Evolutionary conservation across 306 rosid species (phyloP), one percentile per base, ranked within the genome.

Genomic region (Pterocarpus santalinus): DNA sequence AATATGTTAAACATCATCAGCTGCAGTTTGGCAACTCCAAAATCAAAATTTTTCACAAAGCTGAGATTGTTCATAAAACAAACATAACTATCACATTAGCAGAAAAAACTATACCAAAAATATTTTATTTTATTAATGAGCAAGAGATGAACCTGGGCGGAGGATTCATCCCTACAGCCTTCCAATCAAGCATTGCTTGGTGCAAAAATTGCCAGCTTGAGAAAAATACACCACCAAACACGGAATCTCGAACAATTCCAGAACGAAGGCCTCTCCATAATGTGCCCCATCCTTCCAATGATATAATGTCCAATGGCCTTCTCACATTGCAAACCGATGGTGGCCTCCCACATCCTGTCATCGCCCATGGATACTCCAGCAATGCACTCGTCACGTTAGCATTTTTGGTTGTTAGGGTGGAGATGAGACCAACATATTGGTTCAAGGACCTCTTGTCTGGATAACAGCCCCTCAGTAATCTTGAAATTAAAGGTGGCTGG

Each of bases 281-380:
- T 38, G 96, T 63, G 10, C 86, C 65, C 94, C 96, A 90, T 80
- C 99, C 98, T 91, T 93, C 99, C 73, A 95, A 90, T 61, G 94
- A 89, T 76, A 91, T 63, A 64, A 95, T 79, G 30, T 91, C 89
- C 1, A 73, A 84, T 66, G 90, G 91, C 67, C 86, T 93, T 84
- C 79, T 83, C 74, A 95, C 96, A 46, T 69, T 74, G 78, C 76
- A 81, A 80, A 87, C 90, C 14, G 96, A 79, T 41, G 98, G 99
- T 81, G 97, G 96, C 77, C 34, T 90, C 67, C 96, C 96, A 74
- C 93, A 93, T 53, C 98, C 99, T 5, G 96, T 89, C 97, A 93
- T 91, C 91, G 91, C 86, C 99, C 98, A 95, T 44, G 99, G 98
- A 83, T 90, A 88, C 77, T 84, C 98, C 80, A 89, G 91, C 57